Percentiles rank a stretch among this genome's conserved stretches.
phyloP scores from a whole-genome alignment of 768 basidiomycete species.

The Kwoniella sp. region DNA sequence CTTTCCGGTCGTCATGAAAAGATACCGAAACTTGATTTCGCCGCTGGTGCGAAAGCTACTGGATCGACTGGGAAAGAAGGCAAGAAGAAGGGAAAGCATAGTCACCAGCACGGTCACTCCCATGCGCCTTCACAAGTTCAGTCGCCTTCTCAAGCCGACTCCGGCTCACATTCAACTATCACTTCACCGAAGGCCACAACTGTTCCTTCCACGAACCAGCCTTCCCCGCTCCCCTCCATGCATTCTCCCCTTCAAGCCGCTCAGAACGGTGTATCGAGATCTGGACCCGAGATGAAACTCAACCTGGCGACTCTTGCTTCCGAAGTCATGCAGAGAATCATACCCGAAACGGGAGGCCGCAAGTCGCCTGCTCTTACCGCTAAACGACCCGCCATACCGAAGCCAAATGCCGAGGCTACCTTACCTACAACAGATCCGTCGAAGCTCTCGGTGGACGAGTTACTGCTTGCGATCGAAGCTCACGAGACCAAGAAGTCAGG shows the following conservation, averaged over 20 bases:
- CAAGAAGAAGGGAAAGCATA: constrained; percentile 27
- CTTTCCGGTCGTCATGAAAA: constrained; percentile 46
- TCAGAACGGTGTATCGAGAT: neutral
- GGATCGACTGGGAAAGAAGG: constrained; percentile 31
- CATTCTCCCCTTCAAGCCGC: neutral
- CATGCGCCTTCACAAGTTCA: neutral
- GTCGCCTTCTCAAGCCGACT: neutral
- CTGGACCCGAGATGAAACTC: constrained; percentile 12
- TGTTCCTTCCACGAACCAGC: constrained; percentile 11
- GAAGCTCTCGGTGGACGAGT: constrained; percentile 49
- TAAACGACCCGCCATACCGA: constrained; percentile 36
- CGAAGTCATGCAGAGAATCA: constrained; percentile 20
- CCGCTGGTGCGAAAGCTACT: constrained; percentile 44
- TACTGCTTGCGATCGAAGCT: constrained; percentile 43
- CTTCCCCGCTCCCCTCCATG: constrained; percentile 9
- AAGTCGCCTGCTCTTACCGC: constrained; percentile 53
- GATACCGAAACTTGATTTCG: constrained; percentile 49
- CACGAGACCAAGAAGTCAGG: constrained; percentile 36
- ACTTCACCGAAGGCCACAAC: neutral
- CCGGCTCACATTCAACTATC: neutral
- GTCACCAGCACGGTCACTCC: constrained; percentile 10
- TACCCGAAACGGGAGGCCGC: constrained; percentile 16
- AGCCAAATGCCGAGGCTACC: constrained; percentile 13
- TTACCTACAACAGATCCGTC: constrained; percentile 29
- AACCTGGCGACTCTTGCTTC: constrained; percentile 13